Evolutionary conservation across 805 yeast species (phyloP).

Genomic region (Teunomyces funiuensis): DNA sequence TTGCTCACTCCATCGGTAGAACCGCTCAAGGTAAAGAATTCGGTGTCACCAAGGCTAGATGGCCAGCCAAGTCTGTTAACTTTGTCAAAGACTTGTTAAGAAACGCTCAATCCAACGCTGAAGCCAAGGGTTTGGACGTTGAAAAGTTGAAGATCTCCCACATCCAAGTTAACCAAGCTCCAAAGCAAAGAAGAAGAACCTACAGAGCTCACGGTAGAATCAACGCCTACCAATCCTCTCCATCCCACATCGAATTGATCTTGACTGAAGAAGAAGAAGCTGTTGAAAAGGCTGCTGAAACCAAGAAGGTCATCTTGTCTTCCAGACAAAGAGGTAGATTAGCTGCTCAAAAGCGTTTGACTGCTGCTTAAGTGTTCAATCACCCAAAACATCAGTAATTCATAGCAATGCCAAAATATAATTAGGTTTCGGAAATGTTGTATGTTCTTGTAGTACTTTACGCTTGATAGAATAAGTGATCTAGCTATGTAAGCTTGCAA

Average conservation of each 20-base stretch:
- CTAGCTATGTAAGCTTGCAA: neutral
- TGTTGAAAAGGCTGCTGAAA: constrained; percentile 87
- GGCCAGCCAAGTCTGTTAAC: constrained; percentile 99
- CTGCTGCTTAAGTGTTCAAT: constrained; percentile 46
- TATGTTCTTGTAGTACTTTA: neutral
- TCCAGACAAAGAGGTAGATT: constrained; percentile 92
- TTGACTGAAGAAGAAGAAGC: constrained; percentile 93
- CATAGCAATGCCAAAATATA: constrained; percentile 6
- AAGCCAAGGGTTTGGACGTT: constrained; percentile 95
- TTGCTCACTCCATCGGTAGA: constrained; percentile 94
- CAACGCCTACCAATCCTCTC: constrained; percentile 98
- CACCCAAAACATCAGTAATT: constrained; percentile 1
- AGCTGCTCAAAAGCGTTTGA: constrained; percentile 82
- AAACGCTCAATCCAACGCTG: constrained; percentile 99
- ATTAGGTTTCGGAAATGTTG: constrained; percentile 2
- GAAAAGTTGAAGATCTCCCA: constrained; percentile 92
- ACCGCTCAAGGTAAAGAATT: constrained; percentile 99
- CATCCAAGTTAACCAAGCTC: constrained; percentile 99
- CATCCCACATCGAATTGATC: constrained; percentile 98
- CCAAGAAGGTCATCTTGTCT: constrained; percentile 66
- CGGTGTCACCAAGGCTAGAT: constrained; percentile 99
- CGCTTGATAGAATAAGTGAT: too few species aligned
- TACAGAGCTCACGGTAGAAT: constrained; percentile 99
- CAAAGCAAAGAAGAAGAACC: constrained; percentile 99
- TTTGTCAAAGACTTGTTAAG: constrained; percentile 90